Conservation (phyloP, 164 flowering plant genomes). For the Aristolochia californica region DNA sequence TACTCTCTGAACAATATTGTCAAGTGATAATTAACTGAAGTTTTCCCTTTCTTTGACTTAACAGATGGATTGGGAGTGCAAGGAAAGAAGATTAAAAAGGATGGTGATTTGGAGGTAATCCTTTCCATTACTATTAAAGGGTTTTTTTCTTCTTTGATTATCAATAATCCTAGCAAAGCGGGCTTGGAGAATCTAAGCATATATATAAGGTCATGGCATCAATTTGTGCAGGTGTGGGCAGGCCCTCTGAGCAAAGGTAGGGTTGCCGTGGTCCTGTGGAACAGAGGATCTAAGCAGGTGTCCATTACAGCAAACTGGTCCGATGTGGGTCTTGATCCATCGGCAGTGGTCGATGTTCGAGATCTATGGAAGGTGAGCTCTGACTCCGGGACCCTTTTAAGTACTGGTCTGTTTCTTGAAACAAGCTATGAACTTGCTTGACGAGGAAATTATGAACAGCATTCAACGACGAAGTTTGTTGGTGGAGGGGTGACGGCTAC, state of each 20-base stretch:
- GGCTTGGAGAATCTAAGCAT: too few relatives aligned
- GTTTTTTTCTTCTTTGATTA: too few relatives aligned
- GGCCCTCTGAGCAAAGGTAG: slow-evolving; percentile 44
- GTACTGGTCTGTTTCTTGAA: too few relatives aligned
- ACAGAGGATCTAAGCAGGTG: slow-evolving; percentile 46
- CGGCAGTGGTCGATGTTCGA: slow-evolving; percentile 32
- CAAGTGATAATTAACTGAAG: too few relatives aligned
- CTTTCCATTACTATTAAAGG: too few relatives aligned
- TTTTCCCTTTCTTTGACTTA: background rate
- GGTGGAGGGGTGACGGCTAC: slow-evolving; percentile 6
- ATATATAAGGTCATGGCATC: too few relatives aligned
- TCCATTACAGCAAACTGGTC: slow-evolving; percentile 44
- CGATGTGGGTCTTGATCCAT: slow-evolving; percentile 36
- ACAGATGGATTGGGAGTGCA: slow-evolving; percentile 65
- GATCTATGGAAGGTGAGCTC: slow-evolving; percentile 64
- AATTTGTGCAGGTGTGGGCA: slow-evolving; percentile 62
- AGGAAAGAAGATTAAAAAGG: slow-evolving; percentile 54
- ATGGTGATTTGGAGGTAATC: slow-evolving; percentile 60
- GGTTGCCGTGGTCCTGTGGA: slow-evolving; percentile 51
- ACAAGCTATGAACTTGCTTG: too few relatives aligned
- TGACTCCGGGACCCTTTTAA: too few relatives aligned
- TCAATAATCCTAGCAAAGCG: too few relatives aligned
- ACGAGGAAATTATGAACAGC: slow-evolving; percentile 1
- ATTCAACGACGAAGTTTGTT: background rate
- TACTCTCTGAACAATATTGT: too few relatives aligned